Evolutionary conservation across 805 yeast genomes (phyloP).

Genomic region (Brettanomyces bruxellensis): DNA sequence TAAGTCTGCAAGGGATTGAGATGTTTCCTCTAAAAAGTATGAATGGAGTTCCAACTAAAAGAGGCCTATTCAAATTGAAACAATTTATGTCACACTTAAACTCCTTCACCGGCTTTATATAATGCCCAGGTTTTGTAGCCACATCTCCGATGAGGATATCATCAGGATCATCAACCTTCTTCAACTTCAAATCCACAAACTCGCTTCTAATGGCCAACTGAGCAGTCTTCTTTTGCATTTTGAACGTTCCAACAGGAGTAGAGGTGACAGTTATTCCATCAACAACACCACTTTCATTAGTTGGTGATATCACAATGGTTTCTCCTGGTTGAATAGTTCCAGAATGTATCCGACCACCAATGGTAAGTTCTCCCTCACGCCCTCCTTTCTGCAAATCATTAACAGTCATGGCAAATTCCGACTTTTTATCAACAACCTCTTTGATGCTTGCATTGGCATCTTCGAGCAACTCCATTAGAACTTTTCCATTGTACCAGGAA

Average conservation of each 20-base stretch:
- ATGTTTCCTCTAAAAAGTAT: conserved; percentile 70
- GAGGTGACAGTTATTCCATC: conserved; percentile 24
- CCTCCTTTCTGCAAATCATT: conserved; percentile 48
- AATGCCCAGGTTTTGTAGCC: conserved; percentile 25
- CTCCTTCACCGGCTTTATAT: conserved; percentile 35
- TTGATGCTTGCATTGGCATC: conserved; percentile 16
- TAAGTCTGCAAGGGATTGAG: conserved; percentile 59
- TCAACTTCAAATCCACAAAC: conserved; percentile 37
- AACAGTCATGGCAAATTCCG: conserved; percentile 49
- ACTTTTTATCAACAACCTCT: conserved; percentile 14
- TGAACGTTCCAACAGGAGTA: conserved; percentile 17
- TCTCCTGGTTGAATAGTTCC: conserved; percentile 72
- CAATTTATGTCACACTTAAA: conserved; percentile 49
- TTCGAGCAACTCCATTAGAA: conserved; percentile 33
- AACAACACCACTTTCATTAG: conserved; percentile 33
- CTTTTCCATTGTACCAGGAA: conserved; percentile 36
- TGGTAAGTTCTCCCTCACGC: conserved; percentile 38
- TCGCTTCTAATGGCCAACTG: conserved; percentile 45
- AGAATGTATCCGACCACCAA: conserved; percentile 57
- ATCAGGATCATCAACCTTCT: conserved; percentile 26
- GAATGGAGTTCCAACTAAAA: conserved; percentile 72
- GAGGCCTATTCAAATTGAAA: conserved; percentile 63
- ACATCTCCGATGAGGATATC: conserved; percentile 62
- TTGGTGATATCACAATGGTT: conserved; percentile 47
- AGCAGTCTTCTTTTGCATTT: conserved; percentile 11